A percentile compares a stretch with the other conserved stretches of the same genome.
phyloP scores from a whole-genome alignment of 345 rosid species.

The Syzygium grande region DNA sequence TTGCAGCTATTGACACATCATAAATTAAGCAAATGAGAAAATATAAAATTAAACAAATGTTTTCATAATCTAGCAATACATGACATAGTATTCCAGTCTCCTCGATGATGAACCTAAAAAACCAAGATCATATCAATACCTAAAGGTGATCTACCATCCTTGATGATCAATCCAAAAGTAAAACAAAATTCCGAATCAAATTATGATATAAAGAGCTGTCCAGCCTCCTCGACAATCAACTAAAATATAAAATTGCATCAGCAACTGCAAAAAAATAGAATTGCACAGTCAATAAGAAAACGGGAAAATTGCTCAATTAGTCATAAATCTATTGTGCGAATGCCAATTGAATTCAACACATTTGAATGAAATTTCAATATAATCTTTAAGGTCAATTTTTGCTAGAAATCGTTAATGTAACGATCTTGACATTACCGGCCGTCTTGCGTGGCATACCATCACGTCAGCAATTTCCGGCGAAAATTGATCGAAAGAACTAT shows the following conservation, averaged over 20 bases:
- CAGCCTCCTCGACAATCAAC: background rate
- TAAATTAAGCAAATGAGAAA: background rate
- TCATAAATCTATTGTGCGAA: accelerated
- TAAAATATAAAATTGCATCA: background rate
- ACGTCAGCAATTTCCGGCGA: accelerated
- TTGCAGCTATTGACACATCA: background rate
- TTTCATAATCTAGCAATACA: no score
- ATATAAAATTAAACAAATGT: background rate
- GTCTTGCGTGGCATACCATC: background rate
- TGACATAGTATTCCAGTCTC: background rate
- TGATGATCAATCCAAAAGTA: background rate
- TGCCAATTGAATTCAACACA: background rate
- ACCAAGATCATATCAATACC: background rate
- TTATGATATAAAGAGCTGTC: background rate
- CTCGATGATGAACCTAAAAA: background rate
- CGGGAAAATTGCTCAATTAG: background rate
- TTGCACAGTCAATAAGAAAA: background rate
- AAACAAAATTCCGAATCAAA: background rate
- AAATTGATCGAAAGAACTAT: accelerated
- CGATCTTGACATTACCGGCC: accelerated
- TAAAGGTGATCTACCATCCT: no score
- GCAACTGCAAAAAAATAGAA: background rate
- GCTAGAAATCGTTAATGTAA: accelerated
- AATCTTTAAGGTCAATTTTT: background rate
- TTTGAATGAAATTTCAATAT: background rate